Conservation (phyloP, 176 grass and related monocot genomes). For the Oryza nivara region DNA sequence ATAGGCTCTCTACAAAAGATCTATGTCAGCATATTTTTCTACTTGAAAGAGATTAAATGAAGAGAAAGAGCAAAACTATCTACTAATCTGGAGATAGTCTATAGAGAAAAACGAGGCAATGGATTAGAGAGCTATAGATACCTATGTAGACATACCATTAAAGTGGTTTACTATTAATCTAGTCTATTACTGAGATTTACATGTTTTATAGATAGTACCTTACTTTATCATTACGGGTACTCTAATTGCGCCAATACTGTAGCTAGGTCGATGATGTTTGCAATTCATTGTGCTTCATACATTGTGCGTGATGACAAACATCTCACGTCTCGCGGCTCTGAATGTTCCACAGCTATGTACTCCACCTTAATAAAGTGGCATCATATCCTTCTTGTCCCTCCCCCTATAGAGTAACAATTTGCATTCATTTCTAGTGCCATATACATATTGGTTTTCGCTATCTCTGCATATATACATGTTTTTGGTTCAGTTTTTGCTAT, state of each 20-base stretch:
- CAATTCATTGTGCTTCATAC: slow-evolving; percentile 15
- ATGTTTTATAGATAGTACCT: too few species aligned
- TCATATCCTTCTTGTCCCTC: background rate
- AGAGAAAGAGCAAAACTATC: too few species aligned
- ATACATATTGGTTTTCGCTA: background rate
- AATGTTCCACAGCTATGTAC: background rate
- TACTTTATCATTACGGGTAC: too few species aligned
- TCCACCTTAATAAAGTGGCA: background rate
- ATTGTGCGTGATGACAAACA: slow-evolving; percentile 31
- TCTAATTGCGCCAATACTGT: background rate
- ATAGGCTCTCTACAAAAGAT: too few species aligned
- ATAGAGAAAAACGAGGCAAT: too few species aligned
- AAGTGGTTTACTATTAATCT: too few species aligned
- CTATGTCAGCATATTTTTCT: too few species aligned
- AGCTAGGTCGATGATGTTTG: background rate
- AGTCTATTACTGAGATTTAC: too few species aligned
- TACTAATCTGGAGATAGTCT: too few species aligned
- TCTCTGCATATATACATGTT: background rate
- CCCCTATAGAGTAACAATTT: background rate
- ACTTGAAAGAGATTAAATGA: too few species aligned
- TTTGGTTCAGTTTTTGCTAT: background rate
- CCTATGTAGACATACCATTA: too few species aligned
- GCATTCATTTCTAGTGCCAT: background rate
- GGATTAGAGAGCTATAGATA: too few species aligned
- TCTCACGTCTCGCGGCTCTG: slow-evolving; percentile 27